Conservation (phyloP, 176 grass and related monocot species). For the Aegilops tauschii region DNA sequence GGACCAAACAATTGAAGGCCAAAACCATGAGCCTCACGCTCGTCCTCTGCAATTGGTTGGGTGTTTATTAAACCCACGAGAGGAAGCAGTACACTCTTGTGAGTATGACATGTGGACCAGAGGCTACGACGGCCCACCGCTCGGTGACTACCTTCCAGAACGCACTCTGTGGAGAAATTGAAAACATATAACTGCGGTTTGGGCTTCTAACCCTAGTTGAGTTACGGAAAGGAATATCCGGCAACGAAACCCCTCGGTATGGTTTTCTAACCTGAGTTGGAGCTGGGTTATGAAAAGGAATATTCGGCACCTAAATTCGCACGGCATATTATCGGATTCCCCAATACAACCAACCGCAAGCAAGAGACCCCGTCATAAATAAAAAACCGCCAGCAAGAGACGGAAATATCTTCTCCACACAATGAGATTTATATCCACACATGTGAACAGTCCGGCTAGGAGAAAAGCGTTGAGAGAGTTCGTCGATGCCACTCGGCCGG, state of each 20-base stretch:
- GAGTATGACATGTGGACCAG: background rate
- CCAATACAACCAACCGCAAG: background rate
- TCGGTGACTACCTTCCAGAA: background rate
- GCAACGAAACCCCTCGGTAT: no score
- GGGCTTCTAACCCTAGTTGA: no score
- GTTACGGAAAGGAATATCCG: no score
- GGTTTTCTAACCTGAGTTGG: background rate
- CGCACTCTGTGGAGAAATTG: background rate
- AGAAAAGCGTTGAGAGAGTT: no score
- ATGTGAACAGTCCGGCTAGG: no score
- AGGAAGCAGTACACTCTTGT: background rate
- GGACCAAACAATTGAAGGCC: background rate
- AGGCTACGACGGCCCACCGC: rapidly evolving
- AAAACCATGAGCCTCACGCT: background rate
- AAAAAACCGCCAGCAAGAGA: no score
- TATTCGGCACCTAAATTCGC: background rate
- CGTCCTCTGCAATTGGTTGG: background rate
- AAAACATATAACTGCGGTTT: background rate
- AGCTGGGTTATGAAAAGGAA: background rate
- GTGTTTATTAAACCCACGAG: background rate
- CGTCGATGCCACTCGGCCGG: no score
- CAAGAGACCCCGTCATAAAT: no score
- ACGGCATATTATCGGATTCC: background rate
- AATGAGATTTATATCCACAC: no score
- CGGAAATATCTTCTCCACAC: background rate